Evolutionary conservation across 2,329 filamentous ascomycete species (phyloP).

Genomic region (Arthrobotrys sphaeroides): DNA sequence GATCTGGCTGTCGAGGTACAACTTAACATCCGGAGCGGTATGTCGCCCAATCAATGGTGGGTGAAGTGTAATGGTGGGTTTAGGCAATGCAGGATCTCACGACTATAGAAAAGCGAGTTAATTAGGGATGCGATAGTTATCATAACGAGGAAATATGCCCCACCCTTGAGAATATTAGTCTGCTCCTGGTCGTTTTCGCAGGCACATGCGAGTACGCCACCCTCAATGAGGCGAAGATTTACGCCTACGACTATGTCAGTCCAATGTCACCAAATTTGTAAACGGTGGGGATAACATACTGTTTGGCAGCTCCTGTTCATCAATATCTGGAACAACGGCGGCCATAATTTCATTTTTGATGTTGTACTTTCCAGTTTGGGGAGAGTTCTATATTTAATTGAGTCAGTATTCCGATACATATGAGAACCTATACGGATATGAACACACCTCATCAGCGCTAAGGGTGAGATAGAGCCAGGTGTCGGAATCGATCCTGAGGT

Average conservation of each 20-base stretch:
- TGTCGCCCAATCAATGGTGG: not conserved
- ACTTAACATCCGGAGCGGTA: not conserved
- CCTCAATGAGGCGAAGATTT: constrained; percentile 71
- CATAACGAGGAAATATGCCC: constrained; percentile 57
- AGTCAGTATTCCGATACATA: constrained; percentile 56
- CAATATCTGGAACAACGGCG: constrained; percentile 86
- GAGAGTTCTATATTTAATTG: constrained; percentile 64
- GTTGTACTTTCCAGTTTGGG: constrained; percentile 80
- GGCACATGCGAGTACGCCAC: constrained; percentile 71
- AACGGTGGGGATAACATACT: constrained; percentile 68
- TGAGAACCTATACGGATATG: not conserved
- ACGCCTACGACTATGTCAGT: constrained; percentile 61
- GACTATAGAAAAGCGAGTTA: constrained; percentile 22
- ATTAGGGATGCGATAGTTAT: not conserved
- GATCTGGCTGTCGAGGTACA: not conserved
- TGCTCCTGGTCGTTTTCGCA: constrained; percentile 69
- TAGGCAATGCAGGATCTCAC: constrained; percentile 52
- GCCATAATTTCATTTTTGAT: constrained; percentile 78
- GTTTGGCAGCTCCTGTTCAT: constrained; percentile 90
- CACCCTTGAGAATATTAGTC: constrained; percentile 65
- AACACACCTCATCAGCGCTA: constrained; percentile 69
- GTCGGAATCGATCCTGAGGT: constrained; percentile 82
- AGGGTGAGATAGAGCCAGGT: constrained; percentile 84
- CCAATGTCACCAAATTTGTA: constrained; percentile 63
- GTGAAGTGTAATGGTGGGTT: not conserved